These are phyloP conservation scores for Elsinoe necatrix DNA, from an alignment of 2,329 filamentous ascomycete genomes.

Conservation along the genomic window DNA sequence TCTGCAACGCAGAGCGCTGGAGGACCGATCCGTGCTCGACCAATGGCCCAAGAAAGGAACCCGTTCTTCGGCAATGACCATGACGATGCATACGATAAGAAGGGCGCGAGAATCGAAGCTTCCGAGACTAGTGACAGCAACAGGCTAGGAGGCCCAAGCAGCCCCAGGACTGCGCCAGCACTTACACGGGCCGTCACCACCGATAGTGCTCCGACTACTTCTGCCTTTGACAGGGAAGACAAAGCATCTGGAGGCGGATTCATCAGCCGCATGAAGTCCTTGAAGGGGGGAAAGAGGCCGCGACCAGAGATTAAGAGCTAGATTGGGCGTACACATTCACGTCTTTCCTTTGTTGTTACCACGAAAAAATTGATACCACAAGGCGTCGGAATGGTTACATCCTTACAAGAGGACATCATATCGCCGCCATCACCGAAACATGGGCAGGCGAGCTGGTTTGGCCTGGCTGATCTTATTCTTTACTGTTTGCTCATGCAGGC, in stretches of 20 bases:
- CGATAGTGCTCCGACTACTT: conserved; percentile 21
- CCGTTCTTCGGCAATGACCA: conserved; percentile 76
- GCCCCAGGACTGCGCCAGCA: conserved; percentile 44
- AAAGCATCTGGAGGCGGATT: conserved; percentile 52
- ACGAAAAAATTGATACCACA: conserved; percentile 11
- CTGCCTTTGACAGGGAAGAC: conserved; percentile 29
- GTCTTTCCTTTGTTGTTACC: conserved; percentile 1
- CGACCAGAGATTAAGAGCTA: conserved; percentile 26
- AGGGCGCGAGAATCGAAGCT: conserved; percentile 50
- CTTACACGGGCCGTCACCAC: conserved; percentile 58
- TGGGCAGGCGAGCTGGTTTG: conserved; percentile 11
- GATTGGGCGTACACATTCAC: background rate
- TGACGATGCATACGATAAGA: conserved; percentile 56
- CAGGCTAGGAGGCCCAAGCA: conserved; percentile 42
- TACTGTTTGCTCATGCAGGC: background rate
- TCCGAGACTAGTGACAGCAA: conserved; percentile 31
- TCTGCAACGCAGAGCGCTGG: conserved; percentile 32
- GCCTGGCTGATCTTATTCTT: background rate
- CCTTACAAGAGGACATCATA: background rate
- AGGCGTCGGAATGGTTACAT: background rate
- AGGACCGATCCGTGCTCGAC: conserved; percentile 31
- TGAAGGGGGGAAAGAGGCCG: conserved; percentile 60
- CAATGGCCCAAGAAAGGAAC: conserved; percentile 46
- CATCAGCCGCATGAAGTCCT: conserved; percentile 69
- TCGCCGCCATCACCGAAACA: background rate